Conservation (phyloP, 305 asterid genomes). For the Fraxinus sp. region DNA sequence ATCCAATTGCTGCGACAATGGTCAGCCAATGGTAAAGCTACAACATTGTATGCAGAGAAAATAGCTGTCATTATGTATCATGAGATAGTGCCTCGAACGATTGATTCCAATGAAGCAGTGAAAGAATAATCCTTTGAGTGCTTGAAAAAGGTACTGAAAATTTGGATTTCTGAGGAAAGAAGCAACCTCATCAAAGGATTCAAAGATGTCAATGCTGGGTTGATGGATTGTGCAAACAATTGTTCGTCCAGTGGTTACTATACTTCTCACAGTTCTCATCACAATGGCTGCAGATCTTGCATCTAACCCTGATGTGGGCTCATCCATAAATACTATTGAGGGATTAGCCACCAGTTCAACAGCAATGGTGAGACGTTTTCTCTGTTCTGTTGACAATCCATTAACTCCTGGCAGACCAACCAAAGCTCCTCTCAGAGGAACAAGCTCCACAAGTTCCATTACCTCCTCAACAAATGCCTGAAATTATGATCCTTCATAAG, state of each 20-base stretch:
- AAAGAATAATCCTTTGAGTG: neutral
- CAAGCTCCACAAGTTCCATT: conserved; percentile 95
- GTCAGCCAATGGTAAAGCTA: neutral
- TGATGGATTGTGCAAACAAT: conserved; percentile 97
- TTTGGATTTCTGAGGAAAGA: conserved; percentile 16
- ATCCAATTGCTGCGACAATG: neutral
- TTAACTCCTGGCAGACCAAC: conserved; percentile 95
- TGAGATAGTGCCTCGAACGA: neutral
- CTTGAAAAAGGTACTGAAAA: neutral
- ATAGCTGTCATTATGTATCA: neutral
- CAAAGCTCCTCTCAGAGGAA: conserved; percentile 76
- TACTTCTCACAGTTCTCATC: conserved; percentile 95
- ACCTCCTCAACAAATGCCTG: conserved; percentile 97
- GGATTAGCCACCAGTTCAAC: conserved; percentile 96
- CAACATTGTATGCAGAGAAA: neutral
- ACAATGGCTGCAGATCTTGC: conserved; percentile 98
- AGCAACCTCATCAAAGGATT: conserved; percentile 91
- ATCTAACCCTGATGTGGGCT: conserved; percentile 96
- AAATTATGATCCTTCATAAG: conserved; percentile 24
- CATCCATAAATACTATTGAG: conserved; percentile 92
- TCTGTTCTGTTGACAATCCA: conserved; percentile 92
- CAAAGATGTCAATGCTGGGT: conserved; percentile 96
- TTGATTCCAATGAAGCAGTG: neutral
- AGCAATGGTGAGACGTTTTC: conserved; percentile 91
- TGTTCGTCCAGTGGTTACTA: conserved; percentile 92